Conservation (phyloP, 768 basidiomycete genomes). For the Coprinellus aureogranulatus region DNA sequence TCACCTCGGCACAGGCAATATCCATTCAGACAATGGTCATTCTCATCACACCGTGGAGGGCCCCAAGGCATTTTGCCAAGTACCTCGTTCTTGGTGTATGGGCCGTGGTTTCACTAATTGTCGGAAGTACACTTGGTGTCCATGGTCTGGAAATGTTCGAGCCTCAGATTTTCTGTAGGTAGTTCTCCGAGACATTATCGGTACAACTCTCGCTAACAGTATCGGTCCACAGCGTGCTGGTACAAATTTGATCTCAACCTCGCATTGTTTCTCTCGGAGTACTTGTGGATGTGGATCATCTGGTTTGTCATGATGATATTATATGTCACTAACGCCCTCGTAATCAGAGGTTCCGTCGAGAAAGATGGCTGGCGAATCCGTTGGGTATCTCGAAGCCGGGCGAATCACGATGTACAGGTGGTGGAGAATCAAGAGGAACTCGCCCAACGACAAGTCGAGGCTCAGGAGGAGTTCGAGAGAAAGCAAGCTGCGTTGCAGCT, state of each 20-base stretch:
- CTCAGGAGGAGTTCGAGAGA: no score
- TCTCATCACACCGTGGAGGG: constrained; percentile 6
- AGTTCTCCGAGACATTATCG: neutral
- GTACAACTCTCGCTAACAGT: neutral
- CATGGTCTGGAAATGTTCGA: neutral
- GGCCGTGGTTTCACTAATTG: neutral
- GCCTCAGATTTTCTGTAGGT: constrained; percentile 5
- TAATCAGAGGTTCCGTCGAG: constrained; percentile 1
- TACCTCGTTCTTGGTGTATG: constrained; percentile 1
- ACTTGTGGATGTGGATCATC: constrained; percentile 50
- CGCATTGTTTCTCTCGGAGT: neutral
- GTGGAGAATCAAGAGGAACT: neutral
- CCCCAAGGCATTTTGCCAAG: constrained; percentile 2
- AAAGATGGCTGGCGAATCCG: no score
- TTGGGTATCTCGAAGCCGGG: neutral
- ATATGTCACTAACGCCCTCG: neutral
- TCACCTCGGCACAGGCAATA: constrained; percentile 1
- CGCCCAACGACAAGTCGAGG: no score
- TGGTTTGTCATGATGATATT: neutral
- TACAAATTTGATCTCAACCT: neutral
- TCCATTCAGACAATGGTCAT: constrained; percentile 4
- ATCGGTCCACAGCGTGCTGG: constrained; percentile 5
- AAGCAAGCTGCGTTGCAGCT: neutral
- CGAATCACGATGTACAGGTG: neutral
- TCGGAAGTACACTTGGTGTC: neutral